Percentiles rank a stretch among this genome's conserved stretches.
Conservation (phyloP, 306 rosid species). For the Prunus dulcis region DNA sequence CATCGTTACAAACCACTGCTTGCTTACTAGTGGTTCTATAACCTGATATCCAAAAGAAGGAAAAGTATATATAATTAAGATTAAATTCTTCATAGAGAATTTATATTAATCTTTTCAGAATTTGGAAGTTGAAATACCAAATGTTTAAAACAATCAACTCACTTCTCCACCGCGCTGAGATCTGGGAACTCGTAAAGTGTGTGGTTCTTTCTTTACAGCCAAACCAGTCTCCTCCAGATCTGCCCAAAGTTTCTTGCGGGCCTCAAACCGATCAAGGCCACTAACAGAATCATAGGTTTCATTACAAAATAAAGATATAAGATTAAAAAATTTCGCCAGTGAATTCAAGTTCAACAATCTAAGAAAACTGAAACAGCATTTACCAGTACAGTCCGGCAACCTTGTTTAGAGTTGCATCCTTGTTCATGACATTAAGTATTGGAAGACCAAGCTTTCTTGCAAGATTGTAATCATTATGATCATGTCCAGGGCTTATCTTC, state of each 20-base stretch:
- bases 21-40: constrained; percentile 93
- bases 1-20: constrained; percentile 98
- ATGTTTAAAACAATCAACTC: constrained; percentile 27
- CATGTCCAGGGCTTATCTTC: constrained; percentile 99
- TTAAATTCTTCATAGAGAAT: constrained; percentile 16
- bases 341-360: constrained; percentile 16
- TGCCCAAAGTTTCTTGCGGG: constrained; percentile 84
- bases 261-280: constrained; percentile 98
- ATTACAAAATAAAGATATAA: constrained; percentile 21
- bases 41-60: constrained; percentile 45
- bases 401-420: constrained; percentile 88
- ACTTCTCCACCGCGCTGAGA: constrained; percentile 99
- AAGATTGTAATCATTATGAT: constrained; percentile 86
- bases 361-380: constrained; percentile 11
- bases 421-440: constrained; percentile 95
- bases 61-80: background rate
- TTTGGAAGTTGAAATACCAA: background rate
- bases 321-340: background rate
- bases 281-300: constrained; percentile 37
- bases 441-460: constrained; percentile 98
- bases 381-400: constrained; percentile 92
- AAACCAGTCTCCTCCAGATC: constrained; percentile 90
- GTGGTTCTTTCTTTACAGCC: constrained; percentile 84
- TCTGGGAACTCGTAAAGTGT: constrained; percentile 88
- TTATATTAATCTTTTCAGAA: background rate